These are phyloP conservation scores for Tanozyma kutaoensis DNA, from an alignment of 805 yeast genomes.

Conservation along the genomic window DNA sequence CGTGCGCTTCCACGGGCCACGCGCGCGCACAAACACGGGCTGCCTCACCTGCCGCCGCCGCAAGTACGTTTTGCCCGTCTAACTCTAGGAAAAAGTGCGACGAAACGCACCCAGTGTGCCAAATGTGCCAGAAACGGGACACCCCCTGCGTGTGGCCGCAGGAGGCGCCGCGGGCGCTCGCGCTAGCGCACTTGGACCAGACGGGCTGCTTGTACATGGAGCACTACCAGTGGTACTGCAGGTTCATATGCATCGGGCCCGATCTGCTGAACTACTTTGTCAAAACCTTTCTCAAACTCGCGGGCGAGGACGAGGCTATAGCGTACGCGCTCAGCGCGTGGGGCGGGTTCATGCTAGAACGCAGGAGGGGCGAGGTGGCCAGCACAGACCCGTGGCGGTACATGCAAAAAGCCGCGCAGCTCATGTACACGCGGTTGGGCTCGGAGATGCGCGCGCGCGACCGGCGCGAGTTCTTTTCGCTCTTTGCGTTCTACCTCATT, in stretches of 20 bases:
- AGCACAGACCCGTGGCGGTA: constrained; percentile 10
- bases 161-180: not conserved
- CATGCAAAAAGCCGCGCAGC: constrained; percentile 9
- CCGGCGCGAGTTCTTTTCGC: constrained; percentile 5
- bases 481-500: constrained; percentile 8
- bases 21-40: too few relatives aligned
- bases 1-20: too few relatives aligned
- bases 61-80: too few relatives aligned
- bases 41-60: too few relatives aligned
- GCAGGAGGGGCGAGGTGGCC: too few relatives aligned
- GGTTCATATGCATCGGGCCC: constrained; percentile 6
- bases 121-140: constrained; percentile 2
- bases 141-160: constrained; percentile 4
- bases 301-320: constrained; percentile 6
- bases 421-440: constrained; percentile 7
- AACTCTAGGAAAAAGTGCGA: constrained; percentile 8
- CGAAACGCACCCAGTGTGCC: constrained; percentile 6
- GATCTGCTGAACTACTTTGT: constrained; percentile 9
- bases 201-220: not conserved
- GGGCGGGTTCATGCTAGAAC: constrained; percentile 9
- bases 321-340: constrained; percentile 8
- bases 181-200: constrained; percentile 1
- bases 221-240: constrained; percentile 4
- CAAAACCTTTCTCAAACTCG: constrained; percentile 8
- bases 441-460: constrained; percentile 3